These are phyloP conservation scores for Vitis labrusca DNA, from an alignment of 164 flowering plant genomes.

Conservation along the genomic window DNA sequence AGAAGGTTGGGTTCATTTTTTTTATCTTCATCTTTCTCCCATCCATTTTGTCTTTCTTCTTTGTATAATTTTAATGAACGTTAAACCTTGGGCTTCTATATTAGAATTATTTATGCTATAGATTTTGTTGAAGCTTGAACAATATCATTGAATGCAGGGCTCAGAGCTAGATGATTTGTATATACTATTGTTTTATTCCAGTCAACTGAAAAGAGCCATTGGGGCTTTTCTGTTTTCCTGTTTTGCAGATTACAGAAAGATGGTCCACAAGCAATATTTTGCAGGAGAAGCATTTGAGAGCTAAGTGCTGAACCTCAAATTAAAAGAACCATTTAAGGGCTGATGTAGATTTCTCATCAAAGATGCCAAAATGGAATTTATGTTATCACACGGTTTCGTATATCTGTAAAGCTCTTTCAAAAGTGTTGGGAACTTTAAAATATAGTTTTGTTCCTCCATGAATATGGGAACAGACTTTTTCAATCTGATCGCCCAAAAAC, in stretches of 20 bases:
- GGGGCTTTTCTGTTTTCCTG: not conserved
- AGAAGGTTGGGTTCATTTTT: conserved; percentile 43
- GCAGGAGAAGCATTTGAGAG: conserved; percentile 45
- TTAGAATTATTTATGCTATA: not conserved
- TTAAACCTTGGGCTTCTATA: not conserved
- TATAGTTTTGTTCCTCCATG: not conserved
- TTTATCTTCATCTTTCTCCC: not conserved
- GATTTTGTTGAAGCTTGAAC: no score
- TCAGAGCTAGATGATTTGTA: no score
- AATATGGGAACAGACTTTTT: not conserved
- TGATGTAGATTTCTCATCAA: not conserved
- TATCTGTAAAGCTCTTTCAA: conserved; percentile 10
- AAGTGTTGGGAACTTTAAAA: not conserved
- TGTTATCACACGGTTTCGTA: not conserved
- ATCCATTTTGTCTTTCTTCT: not conserved
- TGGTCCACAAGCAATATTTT: conserved; percentile 57
- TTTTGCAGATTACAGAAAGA: conserved; percentile 57
- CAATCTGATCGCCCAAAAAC: not conserved
- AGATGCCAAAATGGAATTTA: not conserved
- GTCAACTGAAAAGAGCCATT: not conserved
- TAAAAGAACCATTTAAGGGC: no score
- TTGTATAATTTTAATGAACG: not conserved
- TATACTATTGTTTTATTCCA: not conserved
- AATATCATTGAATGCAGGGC: no score
- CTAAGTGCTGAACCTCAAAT: conserved; percentile 22